phyloP scores from a whole-genome alignment of 805 yeast genomes.

The Candida ovalis region DNA sequence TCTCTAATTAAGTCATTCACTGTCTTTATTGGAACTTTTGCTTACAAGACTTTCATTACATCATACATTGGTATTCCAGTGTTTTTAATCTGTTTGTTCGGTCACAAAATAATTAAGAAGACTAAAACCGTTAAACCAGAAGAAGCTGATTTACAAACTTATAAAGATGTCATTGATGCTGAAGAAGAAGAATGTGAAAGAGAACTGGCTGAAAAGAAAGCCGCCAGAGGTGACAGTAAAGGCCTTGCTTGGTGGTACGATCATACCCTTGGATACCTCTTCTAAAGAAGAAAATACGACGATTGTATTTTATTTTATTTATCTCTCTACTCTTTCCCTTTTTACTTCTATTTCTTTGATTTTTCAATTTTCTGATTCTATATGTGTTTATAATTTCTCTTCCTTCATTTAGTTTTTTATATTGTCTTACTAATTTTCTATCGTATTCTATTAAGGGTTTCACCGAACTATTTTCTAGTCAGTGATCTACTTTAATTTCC shows the following conservation, averaged over 20 bases:
- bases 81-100: slow-evolving; percentile 48
- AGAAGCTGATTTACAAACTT: slow-evolving; percentile 60
- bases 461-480: too few species aligned
- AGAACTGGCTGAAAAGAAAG: slow-evolving; percentile 12
- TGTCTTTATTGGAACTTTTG: slow-evolving; percentile 56
- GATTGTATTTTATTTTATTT: neutral
- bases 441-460: too few species aligned
- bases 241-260: slow-evolving; percentile 28
- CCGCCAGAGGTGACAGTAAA: slow-evolving; percentile 15
- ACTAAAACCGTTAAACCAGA: slow-evolving; percentile 45
- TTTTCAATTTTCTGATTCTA: too few species aligned
- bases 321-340: neutral
- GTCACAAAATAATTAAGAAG: slow-evolving; percentile 55
- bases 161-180: slow-evolving; percentile 51
- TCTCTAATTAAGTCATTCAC: slow-evolving; percentile 68
- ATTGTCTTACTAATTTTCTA: too few species aligned
- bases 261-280: slow-evolving; percentile 27
- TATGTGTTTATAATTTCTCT: too few species aligned
- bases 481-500: too few species aligned
- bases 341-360: neutral
- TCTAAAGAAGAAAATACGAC: slow-evolving; percentile 9
- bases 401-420: too few species aligned
- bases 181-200: slow-evolving; percentile 41
- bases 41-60: slow-evolving; percentile 65
- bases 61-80: slow-evolving; percentile 77